These are phyloP conservation scores for Cetraspora pellucida DNA, from an alignment of 192 early-diverging fungal genomes.

Conservation along the genomic window DNA sequence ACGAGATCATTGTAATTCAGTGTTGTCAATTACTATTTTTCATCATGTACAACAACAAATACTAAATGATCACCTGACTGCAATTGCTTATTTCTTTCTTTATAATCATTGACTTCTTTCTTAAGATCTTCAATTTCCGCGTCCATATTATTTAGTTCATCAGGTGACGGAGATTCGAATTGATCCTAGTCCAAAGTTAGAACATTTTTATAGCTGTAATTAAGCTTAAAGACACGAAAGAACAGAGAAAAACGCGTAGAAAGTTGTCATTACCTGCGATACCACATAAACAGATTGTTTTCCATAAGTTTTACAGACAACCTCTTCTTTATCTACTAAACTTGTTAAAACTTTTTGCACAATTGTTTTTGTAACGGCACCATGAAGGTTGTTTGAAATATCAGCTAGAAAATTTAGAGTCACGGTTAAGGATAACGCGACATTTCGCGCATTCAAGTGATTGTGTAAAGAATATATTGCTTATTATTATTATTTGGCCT, in stretches of 20 bases:
- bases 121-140: constrained; percentile 57
- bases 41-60: background rate
- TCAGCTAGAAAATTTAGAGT: constrained; percentile 38
- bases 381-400: constrained; percentile 47
- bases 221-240: too few species aligned
- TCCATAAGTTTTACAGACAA: constrained; percentile 45
- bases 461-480: background rate
- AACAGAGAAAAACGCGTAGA: too few species aligned
- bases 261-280: constrained; percentile 39
- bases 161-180: constrained; percentile 41
- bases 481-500: background rate
- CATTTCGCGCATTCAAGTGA: background rate
- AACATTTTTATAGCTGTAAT: background rate
- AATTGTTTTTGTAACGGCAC: constrained; percentile 44
- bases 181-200: constrained; percentile 37
- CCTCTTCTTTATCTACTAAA: constrained; percentile 42
- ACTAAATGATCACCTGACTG: constrained; percentile 37
- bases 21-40: background rate
- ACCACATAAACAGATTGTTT: constrained; percentile 53
- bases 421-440: background rate
- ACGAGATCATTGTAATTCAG: background rate
- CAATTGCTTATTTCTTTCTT: constrained; percentile 55
- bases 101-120: constrained; percentile 51
- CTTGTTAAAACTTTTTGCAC: constrained; percentile 43
- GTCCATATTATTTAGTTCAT: constrained; percentile 58